Conservation (phyloP, 2,329 filamentous ascomycete species). For the Microascus cirrosus region DNA sequence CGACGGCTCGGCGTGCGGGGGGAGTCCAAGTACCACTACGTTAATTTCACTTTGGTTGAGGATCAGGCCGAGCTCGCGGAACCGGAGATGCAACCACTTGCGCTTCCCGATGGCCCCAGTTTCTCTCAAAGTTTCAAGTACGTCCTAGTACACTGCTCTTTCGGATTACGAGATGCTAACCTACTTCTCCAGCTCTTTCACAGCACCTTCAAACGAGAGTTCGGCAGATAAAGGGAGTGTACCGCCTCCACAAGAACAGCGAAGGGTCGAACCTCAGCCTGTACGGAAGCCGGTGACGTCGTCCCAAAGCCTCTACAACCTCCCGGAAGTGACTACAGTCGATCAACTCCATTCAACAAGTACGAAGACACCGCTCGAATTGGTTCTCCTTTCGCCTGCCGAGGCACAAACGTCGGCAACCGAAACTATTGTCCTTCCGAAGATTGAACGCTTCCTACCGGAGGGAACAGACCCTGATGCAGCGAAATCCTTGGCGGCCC, state of each 20-base stretch:
- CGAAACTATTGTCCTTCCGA: conserved; percentile 69
- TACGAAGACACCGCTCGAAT: conserved; percentile 44
- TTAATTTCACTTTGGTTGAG: conserved; percentile 51
- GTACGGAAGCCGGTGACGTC: neutral
- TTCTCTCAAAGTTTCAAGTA: conserved; percentile 41
- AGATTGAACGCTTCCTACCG: conserved; percentile 73
- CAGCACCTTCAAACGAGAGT: neutral
- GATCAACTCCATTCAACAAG: conserved; percentile 47
- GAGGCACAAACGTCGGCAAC: conserved; percentile 42
- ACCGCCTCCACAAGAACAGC: neutral
- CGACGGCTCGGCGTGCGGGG: conserved; percentile 83
- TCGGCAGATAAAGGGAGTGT: neutral
- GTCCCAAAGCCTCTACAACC: conserved; percentile 35
- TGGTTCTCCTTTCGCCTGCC: conserved; percentile 49
- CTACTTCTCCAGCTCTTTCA: neutral
- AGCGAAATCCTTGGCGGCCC: conserved; percentile 70
- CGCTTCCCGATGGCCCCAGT: conserved; percentile 34
- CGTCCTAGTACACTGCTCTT: conserved; percentile 10
- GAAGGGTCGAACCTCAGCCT: neutral
- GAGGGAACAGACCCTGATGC: conserved; percentile 75
- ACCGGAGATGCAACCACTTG: conserved; percentile 31
- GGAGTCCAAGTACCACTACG: conserved; percentile 97
- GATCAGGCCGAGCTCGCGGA: conserved; percentile 39
- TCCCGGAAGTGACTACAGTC: conserved; percentile 42
- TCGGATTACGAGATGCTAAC: neutral